Conservation (phyloP, 1,139 yeast species). For the Geotrichum histeridarum region DNA sequence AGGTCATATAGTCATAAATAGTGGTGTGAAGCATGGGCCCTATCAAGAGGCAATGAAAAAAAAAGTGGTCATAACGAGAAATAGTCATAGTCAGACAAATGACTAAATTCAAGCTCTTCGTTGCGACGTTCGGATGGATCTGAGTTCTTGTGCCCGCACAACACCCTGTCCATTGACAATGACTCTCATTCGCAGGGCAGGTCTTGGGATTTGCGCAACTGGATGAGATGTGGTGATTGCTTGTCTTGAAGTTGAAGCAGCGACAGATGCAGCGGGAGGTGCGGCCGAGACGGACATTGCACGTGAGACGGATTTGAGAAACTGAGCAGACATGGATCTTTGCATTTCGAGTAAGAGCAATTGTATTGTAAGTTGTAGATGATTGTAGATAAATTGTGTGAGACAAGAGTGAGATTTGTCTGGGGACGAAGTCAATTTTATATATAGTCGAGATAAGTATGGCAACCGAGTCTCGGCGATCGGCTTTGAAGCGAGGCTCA, state of each 20-base stretch:
- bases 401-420: background rate
- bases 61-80: no score
- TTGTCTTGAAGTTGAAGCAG: no score
- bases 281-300: constrained; percentile 4
- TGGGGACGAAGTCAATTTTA: background rate
- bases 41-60: no score
- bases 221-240: no score
- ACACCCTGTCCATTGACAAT: constrained; percentile 13
- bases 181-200: constrained; percentile 15
- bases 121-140: constrained; percentile 3
- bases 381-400: no score
- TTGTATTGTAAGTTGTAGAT: no score
- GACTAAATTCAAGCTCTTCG: background rate
- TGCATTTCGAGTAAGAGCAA: constrained; percentile 1
- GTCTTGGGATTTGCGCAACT: background rate
- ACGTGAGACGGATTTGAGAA: constrained; percentile 11
- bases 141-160: constrained; percentile 14
- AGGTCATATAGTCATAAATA: no score
- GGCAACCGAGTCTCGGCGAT: background rate
- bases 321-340: background rate
- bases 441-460: background rate
- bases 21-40: no score
- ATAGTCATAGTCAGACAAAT: no score
- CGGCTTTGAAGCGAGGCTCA: background rate
- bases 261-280: background rate